Base-by-base conservation (phyloP, 805 yeast species). In the Metschnikowia kofuensis region DNA sequence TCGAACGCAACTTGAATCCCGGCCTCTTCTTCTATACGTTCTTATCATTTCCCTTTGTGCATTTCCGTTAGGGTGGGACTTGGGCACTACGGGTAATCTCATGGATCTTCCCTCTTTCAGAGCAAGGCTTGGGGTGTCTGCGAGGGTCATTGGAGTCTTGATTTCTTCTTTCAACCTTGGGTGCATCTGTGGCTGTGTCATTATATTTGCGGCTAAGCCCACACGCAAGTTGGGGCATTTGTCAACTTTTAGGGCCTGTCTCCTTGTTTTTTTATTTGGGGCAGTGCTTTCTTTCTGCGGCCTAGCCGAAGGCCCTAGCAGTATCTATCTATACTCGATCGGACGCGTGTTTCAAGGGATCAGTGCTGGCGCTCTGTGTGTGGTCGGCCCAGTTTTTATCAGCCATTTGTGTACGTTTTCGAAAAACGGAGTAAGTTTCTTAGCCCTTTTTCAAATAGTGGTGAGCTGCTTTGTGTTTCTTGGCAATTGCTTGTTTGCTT, bases 41-140 rank as follows among this genome's bases (percentile, higher is more conserved):
- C 40, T 45, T 28, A 21, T 14, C 27, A 14, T 47, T 27, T 35
- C 44, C 14, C 39, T 50, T 11, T 46, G 53, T 34, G 52, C 53
- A 7, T 41, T 52, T 28, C 53, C 53, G 12, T 35, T 49, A 14
- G 53, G 53, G 2, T 52, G 52, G 53, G 55, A 49, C 35, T 30
- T 52, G 50, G 55, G 51, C n/a, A 42, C 55, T 39, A 43, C 53
- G 4, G 53, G 55, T 14, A 42, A 46, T 38, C 38, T 46, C 21
- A 50, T 52, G 42, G 49, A 42, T 27, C 41, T 47, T 15, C 45
- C 53, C 7, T 16, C 49, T 12, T 51, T 48, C 40, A n/a, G 49
- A 21, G 48, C 45, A 9, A 31, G 53, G 16, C 40, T 46, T 27
- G 40, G 40, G 3, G 45, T 52, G 12, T 40, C 53, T 11, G 31